Percentiles rank a stretch among this genome's conserved stretches.
These are phyloP conservation scores for Hymenochaete sp. DNA, from an alignment of 1,284 basidiomycete species.

Conservation along the genomic window DNA sequence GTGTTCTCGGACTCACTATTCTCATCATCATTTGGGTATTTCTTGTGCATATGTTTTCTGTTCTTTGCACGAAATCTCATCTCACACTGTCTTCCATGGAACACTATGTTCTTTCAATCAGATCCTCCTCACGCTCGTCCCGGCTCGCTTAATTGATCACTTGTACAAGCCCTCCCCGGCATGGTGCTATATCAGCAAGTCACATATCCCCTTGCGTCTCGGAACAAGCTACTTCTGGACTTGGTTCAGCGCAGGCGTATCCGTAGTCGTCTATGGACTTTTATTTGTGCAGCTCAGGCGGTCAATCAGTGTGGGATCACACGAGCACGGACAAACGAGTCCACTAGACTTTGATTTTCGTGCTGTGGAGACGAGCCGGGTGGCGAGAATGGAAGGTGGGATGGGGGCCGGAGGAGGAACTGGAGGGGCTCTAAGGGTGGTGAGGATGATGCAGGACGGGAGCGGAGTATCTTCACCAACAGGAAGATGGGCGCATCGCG, in stretches of 20 bases:
- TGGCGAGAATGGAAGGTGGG: background rate
- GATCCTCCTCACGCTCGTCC: conserved; percentile 11
- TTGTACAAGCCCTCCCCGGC: conserved; percentile 15
- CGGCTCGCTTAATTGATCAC: background rate
- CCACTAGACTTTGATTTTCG: background rate
- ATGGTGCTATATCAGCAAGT: conserved; percentile 16
- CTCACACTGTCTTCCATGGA: background rate
- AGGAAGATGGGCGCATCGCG: no score
- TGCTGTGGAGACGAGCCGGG: background rate
- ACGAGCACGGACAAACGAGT: background rate
- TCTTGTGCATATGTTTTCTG: conserved; percentile 1
- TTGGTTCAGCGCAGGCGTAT: conserved; percentile 8
- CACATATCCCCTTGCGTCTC: conserved; percentile 7
- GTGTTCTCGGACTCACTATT: conserved; percentile 1
- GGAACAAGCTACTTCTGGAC: conserved; percentile 6
- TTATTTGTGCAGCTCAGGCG: conserved; percentile 13
- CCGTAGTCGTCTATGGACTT: conserved; percentile 8
- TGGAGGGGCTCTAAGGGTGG: background rate
- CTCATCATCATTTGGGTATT: conserved; percentile 13
- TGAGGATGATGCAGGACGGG: background rate
- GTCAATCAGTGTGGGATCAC: background rate
- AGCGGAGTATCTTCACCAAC: background rate
- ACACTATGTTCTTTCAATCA: background rate
- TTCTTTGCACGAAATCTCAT: no score
- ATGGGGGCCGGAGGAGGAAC: background rate